phyloP scores from a whole-genome alignment of 371 early-diverging fungal genomes.

The Syncephalastrum racemosum region DNA sequence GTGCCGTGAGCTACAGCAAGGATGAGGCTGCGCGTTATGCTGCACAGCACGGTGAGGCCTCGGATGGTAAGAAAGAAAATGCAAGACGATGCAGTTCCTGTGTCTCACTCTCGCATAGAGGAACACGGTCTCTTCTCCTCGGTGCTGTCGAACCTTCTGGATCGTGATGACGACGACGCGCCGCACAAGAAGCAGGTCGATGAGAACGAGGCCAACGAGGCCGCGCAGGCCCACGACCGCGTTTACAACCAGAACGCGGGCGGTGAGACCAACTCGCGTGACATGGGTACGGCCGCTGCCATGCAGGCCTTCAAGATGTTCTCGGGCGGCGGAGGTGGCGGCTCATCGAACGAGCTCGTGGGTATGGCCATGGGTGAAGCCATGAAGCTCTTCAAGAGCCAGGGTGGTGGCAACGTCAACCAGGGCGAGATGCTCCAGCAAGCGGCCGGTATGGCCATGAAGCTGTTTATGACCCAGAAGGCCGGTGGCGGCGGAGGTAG shows the following conservation, averaged over 20 bases:
- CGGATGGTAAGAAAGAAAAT: constrained; percentile 20
- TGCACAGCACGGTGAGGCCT: constrained; percentile 25
- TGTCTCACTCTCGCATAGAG: constrained; percentile 1
- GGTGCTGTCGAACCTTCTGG: constrained; percentile 25
- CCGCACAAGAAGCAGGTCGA: constrained; percentile 27
- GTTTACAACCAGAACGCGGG: constrained; percentile 37
- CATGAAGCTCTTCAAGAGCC: constrained; percentile 38
- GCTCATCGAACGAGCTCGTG: constrained; percentile 28
- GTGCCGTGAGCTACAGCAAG: constrained; percentile 18
- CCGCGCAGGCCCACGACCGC: constrained; percentile 32
- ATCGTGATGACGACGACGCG: constrained; percentile 27
- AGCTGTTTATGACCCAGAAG: constrained; percentile 18
- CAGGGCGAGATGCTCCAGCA: constrained; percentile 11
- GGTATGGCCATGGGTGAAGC: constrained; percentile 56
- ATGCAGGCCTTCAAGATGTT: constrained; percentile 53
- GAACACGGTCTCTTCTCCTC: constrained; percentile 34
- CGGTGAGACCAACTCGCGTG: constrained; percentile 31
- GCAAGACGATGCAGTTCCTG: background rate
- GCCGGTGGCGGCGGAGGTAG: constrained; percentile 12
- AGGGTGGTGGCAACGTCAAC: constrained; percentile 8
- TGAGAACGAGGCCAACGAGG: constrained; percentile 31
- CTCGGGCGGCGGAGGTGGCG: constrained; percentile 32
- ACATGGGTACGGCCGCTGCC: constrained; percentile 50
- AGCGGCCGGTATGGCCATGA: constrained; percentile 14
- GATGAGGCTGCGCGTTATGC: constrained; percentile 33